These are phyloP conservation scores for Coniochaeta ligniaria DNA, from an alignment of 2,329 filamentous ascomycete species.

Conservation along the genomic window DNA sequence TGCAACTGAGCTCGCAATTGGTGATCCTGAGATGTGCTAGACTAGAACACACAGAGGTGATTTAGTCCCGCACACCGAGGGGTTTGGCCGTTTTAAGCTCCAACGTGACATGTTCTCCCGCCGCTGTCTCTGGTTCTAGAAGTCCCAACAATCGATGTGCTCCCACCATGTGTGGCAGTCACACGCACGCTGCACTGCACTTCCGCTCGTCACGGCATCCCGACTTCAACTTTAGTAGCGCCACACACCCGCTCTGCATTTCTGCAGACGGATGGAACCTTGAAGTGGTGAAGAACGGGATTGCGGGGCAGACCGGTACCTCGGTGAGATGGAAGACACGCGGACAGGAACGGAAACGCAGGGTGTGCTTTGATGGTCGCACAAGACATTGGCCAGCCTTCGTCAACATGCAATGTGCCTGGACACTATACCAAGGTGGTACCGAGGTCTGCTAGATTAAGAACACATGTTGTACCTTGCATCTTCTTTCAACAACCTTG, in stretches of 20 bases:
- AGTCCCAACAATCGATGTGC: background rate
- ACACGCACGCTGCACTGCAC: background rate
- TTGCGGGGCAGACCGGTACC: background rate
- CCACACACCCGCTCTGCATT: background rate
- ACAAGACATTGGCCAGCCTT: background rate
- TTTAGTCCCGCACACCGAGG: slow-evolving; percentile 1
- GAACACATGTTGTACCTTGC: background rate
- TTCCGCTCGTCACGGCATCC: background rate
- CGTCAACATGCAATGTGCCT: background rate
- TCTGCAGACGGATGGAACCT: background rate
- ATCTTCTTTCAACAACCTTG: background rate
- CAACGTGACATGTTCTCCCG: background rate
- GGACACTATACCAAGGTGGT: background rate
- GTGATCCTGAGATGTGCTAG: background rate
- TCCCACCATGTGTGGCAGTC: background rate
- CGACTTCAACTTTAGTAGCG: background rate
- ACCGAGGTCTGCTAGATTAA: background rate
- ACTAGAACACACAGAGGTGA: background rate
- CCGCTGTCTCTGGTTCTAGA: background rate
- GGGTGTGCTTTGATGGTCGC: too few species aligned
- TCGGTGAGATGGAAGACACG: background rate
- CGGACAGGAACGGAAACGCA: too few species aligned
- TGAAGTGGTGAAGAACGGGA: background rate
- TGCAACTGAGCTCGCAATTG: background rate
- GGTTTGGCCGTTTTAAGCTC: background rate